Conservation (phyloP, 331 rosid species). For the Saraca asoca region DNA sequence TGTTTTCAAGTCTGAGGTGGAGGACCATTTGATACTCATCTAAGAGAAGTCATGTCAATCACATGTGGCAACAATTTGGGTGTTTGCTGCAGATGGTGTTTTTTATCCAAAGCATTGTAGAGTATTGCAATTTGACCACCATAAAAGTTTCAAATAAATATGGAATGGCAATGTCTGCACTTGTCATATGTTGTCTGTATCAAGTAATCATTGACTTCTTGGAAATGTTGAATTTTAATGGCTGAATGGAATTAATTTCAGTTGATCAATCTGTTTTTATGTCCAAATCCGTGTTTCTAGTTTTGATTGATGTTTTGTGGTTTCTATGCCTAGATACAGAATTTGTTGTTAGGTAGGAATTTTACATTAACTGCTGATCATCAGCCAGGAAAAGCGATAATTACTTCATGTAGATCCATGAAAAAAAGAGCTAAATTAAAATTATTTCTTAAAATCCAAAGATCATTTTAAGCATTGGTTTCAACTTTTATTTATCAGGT, state of each 20-base stretch:
- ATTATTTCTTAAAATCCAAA: neutral
- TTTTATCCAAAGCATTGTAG: neutral
- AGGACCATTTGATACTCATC: slow-evolving; percentile 3
- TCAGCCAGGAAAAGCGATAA: neutral
- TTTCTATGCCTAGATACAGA: slow-evolving; percentile 5
- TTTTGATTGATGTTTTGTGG: neutral
- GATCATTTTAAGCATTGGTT: slow-evolving; percentile 7
- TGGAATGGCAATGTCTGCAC: neutral
- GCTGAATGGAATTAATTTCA: no score
- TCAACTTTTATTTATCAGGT: slow-evolving; percentile 43
- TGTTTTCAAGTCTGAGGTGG: slow-evolving; percentile 14
- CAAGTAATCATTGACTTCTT: slow-evolving; percentile 20
- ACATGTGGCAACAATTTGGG: slow-evolving; percentile 4
- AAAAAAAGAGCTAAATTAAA: no score
- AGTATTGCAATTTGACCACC: slow-evolving; percentile 10
- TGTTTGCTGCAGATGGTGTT: neutral
- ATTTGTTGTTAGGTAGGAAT: neutral
- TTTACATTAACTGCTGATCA: neutral
- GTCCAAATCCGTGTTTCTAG: neutral
- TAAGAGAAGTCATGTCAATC: slow-evolving; percentile 1
- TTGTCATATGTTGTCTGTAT: neutral
- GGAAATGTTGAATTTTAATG: neutral
- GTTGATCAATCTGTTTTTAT: slow-evolving; percentile 2
- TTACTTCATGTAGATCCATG: slow-evolving; percentile 1
- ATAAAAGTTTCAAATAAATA: slow-evolving; percentile 17